These are phyloP conservation scores for Candida odintsovae DNA, from an alignment of 805 yeast species.

Conservation along the genomic window DNA sequence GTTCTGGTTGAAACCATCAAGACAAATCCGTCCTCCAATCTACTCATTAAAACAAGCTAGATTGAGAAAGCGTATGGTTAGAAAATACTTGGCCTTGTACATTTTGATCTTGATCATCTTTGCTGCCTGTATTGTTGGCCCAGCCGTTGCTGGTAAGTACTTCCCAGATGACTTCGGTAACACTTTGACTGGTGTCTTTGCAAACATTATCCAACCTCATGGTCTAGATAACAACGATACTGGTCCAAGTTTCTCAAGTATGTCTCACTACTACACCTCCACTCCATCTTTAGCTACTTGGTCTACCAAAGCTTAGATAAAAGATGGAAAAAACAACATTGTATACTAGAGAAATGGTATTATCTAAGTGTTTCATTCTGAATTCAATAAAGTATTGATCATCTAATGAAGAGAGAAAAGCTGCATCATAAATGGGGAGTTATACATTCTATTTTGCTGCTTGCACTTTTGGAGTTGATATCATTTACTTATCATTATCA, in stretches of 20 bases:
- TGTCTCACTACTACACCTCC: slow-evolving; percentile 35
- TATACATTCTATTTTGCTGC: neutral
- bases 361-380: neutral
- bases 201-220: slow-evolving; percentile 89
- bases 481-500: neutral
- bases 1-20: slow-evolving; percentile 97
- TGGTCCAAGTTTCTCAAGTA: slow-evolving; percentile 38
- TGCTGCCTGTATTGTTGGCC: slow-evolving; percentile 77
- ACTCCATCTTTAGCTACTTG: slow-evolving; percentile 50
- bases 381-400: neutral
- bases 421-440: neutral
- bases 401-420: neutral
- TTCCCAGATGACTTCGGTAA: slow-evolving; percentile 32
- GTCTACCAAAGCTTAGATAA: slow-evolving; percentile 44
- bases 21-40: slow-evolving; percentile 97
- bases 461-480: neutral
- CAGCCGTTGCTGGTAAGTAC: slow-evolving; percentile 75
- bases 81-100: slow-evolving; percentile 83
- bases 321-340: neutral
- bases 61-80: slow-evolving; percentile 95
- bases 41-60: slow-evolving; percentile 94
- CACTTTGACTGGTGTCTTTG: slow-evolving; percentile 33
- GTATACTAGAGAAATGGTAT: neutral
- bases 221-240: slow-evolving; percentile 80
- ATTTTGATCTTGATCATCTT: slow-evolving; percentile 64